Conservation (phyloP, 140 eudicot genomes). For the Stevia rebaudiana region DNA sequence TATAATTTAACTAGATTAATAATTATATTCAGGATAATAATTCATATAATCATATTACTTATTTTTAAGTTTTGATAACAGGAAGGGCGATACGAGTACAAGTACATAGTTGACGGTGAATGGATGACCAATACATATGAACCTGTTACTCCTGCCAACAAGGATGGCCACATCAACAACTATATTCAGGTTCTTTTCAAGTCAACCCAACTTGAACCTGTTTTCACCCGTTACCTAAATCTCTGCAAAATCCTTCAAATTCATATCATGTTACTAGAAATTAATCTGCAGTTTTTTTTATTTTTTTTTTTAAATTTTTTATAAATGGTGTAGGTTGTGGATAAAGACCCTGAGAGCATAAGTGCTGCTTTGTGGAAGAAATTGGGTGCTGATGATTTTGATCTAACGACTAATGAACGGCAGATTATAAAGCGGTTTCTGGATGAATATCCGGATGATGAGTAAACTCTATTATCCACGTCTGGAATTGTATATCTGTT, state of each 20-base stretch:
- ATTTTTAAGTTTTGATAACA: conserved; percentile 16
- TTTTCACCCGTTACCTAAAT: background rate
- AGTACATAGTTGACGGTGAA: conserved; percentile 83
- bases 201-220: background rate
- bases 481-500: conserved; percentile 11
- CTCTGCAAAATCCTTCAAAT: background rate
- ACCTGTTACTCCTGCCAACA: conserved; percentile 51
- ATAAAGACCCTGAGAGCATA: conserved; percentile 50
- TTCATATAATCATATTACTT: background rate
- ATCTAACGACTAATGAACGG: conserved; percentile 61
- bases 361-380: conserved; percentile 53
- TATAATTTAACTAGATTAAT: background rate
- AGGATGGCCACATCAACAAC: conserved; percentile 91
- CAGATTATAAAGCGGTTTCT: conserved; percentile 54
- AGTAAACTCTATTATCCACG: conserved; percentile 12
- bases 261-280: background rate
- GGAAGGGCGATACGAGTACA: conserved; percentile 93
- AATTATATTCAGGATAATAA: background rate
- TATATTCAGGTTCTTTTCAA: conserved; percentile 46
- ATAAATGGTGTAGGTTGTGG: conserved; percentile 51
- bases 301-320: no score
- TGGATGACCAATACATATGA: conserved; percentile 67
- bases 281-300: no score
- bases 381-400: conserved; percentile 61
- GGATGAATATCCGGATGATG: conserved; percentile 54